Conservation (phyloP, 805 yeast species). For the Torulaspora franciscae region DNA sequence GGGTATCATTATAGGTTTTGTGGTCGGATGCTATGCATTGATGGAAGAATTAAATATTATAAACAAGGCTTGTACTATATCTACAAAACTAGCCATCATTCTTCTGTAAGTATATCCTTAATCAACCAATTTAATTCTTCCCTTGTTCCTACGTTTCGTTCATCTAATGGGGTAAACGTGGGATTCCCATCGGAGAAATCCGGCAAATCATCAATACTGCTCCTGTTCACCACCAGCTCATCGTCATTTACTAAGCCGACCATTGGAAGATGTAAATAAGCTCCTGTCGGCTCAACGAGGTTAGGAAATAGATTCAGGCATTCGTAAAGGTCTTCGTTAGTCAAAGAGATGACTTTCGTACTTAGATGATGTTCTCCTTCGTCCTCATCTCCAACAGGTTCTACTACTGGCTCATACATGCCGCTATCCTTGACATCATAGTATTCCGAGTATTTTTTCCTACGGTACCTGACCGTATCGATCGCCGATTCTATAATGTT, state of each 20-base stretch:
- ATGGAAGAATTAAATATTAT: background rate
- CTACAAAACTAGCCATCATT: constrained; percentile 10
- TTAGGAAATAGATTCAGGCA: constrained; percentile 62
- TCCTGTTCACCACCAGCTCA: constrained; percentile 29
- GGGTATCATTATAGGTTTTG: constrained; percentile 1
- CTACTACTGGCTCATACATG: constrained; percentile 28
- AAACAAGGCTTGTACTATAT: no score
- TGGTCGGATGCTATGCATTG: background rate
- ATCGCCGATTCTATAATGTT: constrained; percentile 68
- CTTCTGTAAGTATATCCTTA: constrained; percentile 53
- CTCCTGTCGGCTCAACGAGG: constrained; percentile 62
- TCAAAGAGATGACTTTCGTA: constrained; percentile 36
- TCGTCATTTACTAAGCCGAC: constrained; percentile 57
- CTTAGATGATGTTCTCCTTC: constrained; percentile 9
- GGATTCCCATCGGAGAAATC: constrained; percentile 33
- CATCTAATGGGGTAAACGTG: constrained; percentile 31
- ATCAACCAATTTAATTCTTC: constrained; percentile 70
- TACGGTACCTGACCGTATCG: constrained; percentile 63
- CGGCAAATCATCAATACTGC: constrained; percentile 35
- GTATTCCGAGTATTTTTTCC: constrained; percentile 40
- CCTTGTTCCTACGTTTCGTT: constrained; percentile 49
- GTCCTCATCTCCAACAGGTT: constrained; percentile 5
- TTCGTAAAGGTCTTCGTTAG: constrained; percentile 63
- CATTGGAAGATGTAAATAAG: constrained; percentile 46
- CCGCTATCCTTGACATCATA: constrained; percentile 34